phyloP scores from a whole-genome alignment of 108 stramenopile species.

The Skeletonema tropicum region DNA sequence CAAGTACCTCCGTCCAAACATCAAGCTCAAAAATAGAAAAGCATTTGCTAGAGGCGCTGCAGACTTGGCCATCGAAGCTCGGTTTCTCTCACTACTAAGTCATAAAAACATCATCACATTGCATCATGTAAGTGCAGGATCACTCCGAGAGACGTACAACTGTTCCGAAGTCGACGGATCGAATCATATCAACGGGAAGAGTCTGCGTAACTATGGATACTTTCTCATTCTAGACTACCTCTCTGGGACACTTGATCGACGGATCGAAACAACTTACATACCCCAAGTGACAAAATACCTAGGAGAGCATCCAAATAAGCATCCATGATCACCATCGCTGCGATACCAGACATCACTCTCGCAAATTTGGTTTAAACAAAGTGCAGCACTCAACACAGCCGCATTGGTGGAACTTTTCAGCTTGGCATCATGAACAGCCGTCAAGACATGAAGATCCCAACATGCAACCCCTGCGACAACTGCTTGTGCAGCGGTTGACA shows the following conservation, averaged over 20 bases:
- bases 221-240: slow-evolving; percentile 73
- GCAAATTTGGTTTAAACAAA: background rate
- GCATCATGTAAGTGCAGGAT: slow-evolving; percentile 63
- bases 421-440: slow-evolving; percentile 1
- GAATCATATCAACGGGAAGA: background rate
- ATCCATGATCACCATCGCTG: slow-evolving; percentile 37
- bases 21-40: slow-evolving; percentile 56
- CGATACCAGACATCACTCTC: background rate
- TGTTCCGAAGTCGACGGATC: slow-evolving; percentile 22
- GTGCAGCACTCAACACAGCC: slow-evolving; percentile 1
- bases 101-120: slow-evolving; percentile 74
- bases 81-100: slow-evolving; percentile 56
- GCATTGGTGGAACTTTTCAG: slow-evolving; percentile 1
- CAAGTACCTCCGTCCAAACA: slow-evolving; percentile 58
- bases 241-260: slow-evolving; percentile 53
- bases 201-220: slow-evolving; percentile 51
- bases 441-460: slow-evolving; percentile 5
- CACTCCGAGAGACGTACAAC: slow-evolving; percentile 38
- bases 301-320: slow-evolving; percentile 28
- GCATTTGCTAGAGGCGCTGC: slow-evolving; percentile 62
- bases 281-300: slow-evolving; percentile 19
- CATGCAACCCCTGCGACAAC: background rate
- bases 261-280: slow-evolving; percentile 42
- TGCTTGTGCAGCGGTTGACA: slow-evolving; percentile 28
- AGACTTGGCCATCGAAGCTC: slow-evolving; percentile 75